Evolutionary conservation across 1,284 basidiomycete species (phyloP).

Genomic region (Gomphus bonarii): DNA sequence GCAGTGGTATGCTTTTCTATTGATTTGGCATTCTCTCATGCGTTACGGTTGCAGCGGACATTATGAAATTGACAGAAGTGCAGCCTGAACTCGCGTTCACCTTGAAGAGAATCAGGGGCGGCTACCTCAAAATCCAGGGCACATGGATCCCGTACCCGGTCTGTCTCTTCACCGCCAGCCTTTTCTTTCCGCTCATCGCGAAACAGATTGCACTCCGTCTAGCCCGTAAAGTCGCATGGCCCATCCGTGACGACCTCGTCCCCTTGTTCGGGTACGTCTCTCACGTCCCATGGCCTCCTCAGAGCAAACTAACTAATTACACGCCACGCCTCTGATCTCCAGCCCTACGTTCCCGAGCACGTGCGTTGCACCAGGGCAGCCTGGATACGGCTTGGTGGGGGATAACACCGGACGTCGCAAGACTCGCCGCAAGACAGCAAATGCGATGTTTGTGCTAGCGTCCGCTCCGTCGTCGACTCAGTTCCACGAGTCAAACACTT

Average conservation of each 20-base stretch:
- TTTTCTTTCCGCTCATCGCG: slow-evolving; percentile 11
- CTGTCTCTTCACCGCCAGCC: slow-evolving; percentile 14
- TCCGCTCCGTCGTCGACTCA: no score
- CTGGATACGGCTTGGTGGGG: slow-evolving; percentile 57
- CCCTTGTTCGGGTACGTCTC: slow-evolving; percentile 67
- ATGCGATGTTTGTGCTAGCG: no score
- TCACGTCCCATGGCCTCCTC: slow-evolving; percentile 16
- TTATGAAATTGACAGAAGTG: slow-evolving; percentile 82
- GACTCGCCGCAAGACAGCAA: background rate
- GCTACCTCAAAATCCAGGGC: slow-evolving; percentile 81
- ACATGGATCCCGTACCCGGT: slow-evolving; percentile 88
- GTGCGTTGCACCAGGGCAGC: slow-evolving; percentile 71
- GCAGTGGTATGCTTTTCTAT: slow-evolving; percentile 16
- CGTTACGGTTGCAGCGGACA: slow-evolving; percentile 54
- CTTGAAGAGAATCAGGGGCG: slow-evolving; percentile 73
- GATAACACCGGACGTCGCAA: background rate
- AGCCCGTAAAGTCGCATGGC: slow-evolving; percentile 77
- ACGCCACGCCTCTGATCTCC: background rate
- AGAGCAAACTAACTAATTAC: slow-evolving; percentile 24
- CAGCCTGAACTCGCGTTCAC: slow-evolving; percentile 74
- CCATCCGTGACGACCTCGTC: slow-evolving; percentile 74
- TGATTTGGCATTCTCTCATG: background rate
- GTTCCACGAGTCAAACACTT: no score
- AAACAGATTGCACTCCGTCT: slow-evolving; percentile 68
- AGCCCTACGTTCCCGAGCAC: slow-evolving; percentile 62